phyloP scores from a whole-genome alignment of 202 grass and related monocot genomes.

The Brachypodium distachyon region DNA sequence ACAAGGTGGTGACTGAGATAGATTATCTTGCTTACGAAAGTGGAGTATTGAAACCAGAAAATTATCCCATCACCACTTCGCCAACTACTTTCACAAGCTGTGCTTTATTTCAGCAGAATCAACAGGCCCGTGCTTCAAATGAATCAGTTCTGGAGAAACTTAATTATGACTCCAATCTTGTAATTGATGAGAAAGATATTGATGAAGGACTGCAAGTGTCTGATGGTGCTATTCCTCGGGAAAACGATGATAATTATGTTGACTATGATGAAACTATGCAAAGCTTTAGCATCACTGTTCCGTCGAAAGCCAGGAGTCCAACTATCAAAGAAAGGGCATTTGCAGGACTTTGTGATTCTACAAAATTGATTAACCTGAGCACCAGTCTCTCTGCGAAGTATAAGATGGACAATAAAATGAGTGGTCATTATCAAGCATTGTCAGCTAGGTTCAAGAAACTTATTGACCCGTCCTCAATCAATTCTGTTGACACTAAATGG shows the following conservation, averaged over 20 bases:
- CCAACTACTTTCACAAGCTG: neutral
- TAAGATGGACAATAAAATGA: constrained; percentile 20
- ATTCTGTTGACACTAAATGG: constrained; percentile 15
- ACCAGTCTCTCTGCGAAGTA: constrained; percentile 19
- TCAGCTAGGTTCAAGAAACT: constrained; percentile 34
- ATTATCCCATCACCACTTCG: neutral
- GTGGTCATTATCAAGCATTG: constrained; percentile 26
- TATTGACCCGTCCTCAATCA: constrained; percentile 16
- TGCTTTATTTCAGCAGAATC: neutral
- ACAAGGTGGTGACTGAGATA: neutral
- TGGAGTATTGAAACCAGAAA: neutral
- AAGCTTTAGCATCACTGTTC: constrained; percentile 40
- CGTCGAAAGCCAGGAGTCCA: constrained; percentile 22
- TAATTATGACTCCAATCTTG: neutral
- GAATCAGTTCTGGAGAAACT: neutral
- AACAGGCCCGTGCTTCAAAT: neutral
- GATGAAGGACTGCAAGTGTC: neutral
- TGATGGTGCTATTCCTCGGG: neutral
- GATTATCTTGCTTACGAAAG: neutral
- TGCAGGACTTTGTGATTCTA: constrained; percentile 11
- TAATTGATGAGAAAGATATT: neutral
- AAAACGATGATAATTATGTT: constrained; percentile 13
- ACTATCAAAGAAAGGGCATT: constrained; percentile 20
- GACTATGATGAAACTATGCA: constrained; percentile 29
- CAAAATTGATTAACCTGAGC: constrained; percentile 2